phyloP scores from a whole-genome alignment of 2,329 filamentous ascomycete genomes.

The Purpureocillium lavendulum region DNA sequence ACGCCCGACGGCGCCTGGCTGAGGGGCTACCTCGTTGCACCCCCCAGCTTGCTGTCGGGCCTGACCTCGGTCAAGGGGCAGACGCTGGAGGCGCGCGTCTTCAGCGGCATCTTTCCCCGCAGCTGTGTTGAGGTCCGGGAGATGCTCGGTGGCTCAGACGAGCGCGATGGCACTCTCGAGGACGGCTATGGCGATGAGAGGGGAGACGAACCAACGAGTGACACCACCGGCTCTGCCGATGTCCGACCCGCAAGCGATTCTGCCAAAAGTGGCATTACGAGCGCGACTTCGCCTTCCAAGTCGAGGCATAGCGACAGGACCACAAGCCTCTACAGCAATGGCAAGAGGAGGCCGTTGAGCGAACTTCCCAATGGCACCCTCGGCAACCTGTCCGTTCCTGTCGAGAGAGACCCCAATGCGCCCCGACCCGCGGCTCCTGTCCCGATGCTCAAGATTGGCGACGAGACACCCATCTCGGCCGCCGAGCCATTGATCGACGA shows the following conservation, averaged over 20 bases:
- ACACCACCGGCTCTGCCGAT: slow-evolving; percentile 17
- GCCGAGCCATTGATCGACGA: slow-evolving; percentile 93
- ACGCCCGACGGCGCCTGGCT: slow-evolving; percentile 89
- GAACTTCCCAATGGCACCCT: slow-evolving; percentile 30
- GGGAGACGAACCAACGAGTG: slow-evolving; percentile 14
- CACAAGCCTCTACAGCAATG: slow-evolving; percentile 9
- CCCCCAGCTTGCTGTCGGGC: slow-evolving; percentile 84
- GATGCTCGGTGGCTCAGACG: slow-evolving; percentile 69
- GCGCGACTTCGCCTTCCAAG: slow-evolving; percentile 25
- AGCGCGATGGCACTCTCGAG: slow-evolving; percentile 35
- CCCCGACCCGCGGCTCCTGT: slow-evolving; percentile 85
- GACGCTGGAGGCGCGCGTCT: slow-evolving; percentile 89
- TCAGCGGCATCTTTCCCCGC: slow-evolving; percentile 94
- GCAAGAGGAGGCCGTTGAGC: slow-evolving; percentile 20
- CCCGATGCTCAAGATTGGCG: slow-evolving; percentile 94
- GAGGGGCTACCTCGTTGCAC: slow-evolving; percentile 89
- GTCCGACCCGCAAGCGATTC: slow-evolving; percentile 35
- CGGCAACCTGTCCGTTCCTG: slow-evolving; percentile 36
- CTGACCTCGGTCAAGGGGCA: slow-evolving; percentile 86
- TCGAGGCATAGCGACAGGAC: slow-evolving; percentile 22
- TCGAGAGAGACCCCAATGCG: slow-evolving; percentile 54
- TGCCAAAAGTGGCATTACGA: slow-evolving; percentile 44
- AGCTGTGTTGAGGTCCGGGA: slow-evolving; percentile 94
- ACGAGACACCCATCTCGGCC: slow-evolving; percentile 85
- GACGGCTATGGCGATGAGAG: slow-evolving; percentile 30